Evolutionary conservation across 352 stramenopile genomes (phyloP).

Genomic region (Plasmopara viticola): DNA sequence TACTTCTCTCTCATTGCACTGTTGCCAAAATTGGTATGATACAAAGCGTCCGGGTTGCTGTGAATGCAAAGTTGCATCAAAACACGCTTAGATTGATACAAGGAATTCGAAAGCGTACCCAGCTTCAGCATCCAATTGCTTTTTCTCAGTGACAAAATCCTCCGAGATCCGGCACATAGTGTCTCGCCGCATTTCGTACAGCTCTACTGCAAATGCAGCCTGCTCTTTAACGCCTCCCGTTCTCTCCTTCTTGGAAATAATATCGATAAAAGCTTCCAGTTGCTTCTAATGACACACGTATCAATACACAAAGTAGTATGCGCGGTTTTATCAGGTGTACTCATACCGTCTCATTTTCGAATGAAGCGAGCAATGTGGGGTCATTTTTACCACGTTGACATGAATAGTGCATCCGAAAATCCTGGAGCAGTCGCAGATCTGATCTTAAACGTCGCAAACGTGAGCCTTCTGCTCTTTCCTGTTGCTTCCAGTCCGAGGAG

Average conservation of each 20-base stretch:
- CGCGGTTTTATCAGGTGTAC: not conserved
- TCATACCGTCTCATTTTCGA: constrained; percentile 35
- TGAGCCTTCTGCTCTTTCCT: constrained; percentile 47
- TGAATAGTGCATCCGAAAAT: constrained; percentile 46
- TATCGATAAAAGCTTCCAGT: constrained; percentile 53
- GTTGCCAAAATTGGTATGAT: constrained; percentile 9
- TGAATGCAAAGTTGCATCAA: not conserved
- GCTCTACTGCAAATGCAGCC: constrained; percentile 35
- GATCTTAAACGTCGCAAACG: constrained; percentile 48
- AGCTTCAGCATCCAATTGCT: constrained; percentile 49
- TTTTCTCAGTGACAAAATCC: constrained; percentile 60
- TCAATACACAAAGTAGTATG: not conserved
- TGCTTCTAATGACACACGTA: constrained; percentile 27
- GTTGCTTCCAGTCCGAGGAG: constrained; percentile 31
- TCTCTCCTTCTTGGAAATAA: constrained; percentile 59
- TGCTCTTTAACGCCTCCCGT: constrained; percentile 37
- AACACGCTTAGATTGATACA: not conserved
- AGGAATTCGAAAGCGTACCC: constrained; percentile 22
- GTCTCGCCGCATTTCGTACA: constrained; percentile 64
- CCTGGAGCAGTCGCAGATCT: constrained; percentile 55
- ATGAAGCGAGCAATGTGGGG: constrained; percentile 5
- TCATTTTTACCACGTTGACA: constrained; percentile 21
- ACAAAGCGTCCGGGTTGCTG: constrained; percentile 24
- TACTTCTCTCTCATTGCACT: constrained; percentile 33
- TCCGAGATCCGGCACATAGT: constrained; percentile 67